These are phyloP conservation scores for Viola odorata DNA, from an alignment of 345 rosid genomes.

Conservation along the genomic window DNA sequence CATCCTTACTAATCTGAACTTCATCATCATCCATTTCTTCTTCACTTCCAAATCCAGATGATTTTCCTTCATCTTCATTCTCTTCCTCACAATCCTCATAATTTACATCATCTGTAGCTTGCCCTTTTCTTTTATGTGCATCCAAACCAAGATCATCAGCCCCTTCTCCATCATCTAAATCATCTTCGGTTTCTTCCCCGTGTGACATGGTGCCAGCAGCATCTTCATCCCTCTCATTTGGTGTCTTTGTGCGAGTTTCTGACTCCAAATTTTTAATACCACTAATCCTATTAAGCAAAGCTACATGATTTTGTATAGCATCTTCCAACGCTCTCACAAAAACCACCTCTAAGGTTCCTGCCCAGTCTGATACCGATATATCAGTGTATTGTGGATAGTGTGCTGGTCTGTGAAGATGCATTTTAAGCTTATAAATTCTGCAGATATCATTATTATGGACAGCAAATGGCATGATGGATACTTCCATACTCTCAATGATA, in stretches of 20 bases:
- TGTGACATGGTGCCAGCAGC: constrained; percentile 27
- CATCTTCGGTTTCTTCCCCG: constrained; percentile 32
- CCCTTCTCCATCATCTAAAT: constrained; percentile 38
- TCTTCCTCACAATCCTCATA: constrained; percentile 62
- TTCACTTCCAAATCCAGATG: constrained; percentile 35
- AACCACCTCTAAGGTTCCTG: constrained; percentile 40
- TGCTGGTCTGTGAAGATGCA: constrained; percentile 58
- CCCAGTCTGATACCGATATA: constrained; percentile 53
- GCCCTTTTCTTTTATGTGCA: constrained; percentile 55
- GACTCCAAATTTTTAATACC: constrained; percentile 50
- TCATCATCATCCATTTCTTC: constrained; percentile 28
- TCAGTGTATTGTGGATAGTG: constrained; percentile 46
- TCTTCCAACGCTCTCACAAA: constrained; percentile 88
- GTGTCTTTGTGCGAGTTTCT: constrained; percentile 33
- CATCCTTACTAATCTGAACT: constrained; percentile 32
- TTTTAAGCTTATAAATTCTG: constrained; percentile 72
- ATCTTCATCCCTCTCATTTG: constrained; percentile 48
- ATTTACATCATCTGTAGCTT: constrained; percentile 64
- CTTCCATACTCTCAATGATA: constrained; percentile 58
- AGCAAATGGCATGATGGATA: constrained; percentile 51
- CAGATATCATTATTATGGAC: constrained; percentile 31
- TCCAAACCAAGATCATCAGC: constrained; percentile 84
- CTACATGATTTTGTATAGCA: constrained; percentile 66
- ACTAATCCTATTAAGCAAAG: constrained; percentile 57
- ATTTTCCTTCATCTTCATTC: constrained; percentile 23